Evolutionary conservation across 768 basidiomycete genomes (phyloP), one percentile per base, ranked within the genome.

Genomic region (Vararia minispora): DNA sequence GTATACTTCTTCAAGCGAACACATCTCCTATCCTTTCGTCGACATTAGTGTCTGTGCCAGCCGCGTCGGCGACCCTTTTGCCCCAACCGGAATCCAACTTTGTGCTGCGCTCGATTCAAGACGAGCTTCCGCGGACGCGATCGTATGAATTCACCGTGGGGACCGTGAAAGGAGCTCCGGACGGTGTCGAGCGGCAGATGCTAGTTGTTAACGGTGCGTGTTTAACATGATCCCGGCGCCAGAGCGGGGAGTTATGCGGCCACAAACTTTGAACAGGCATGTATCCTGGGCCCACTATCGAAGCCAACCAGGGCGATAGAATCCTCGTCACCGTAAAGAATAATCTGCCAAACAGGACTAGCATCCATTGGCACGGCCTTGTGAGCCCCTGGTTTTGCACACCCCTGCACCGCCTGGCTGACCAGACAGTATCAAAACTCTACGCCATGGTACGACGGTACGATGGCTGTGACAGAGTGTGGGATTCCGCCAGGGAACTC

Each of bases 401-500:
- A 25, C 21, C 10, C n/a, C 3, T 40, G 13, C 16, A 26, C n/a
- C 17, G 14, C 10, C 9, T 5, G 11, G 37, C 34, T 23, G 5
- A 9, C 11, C 26, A 52, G 55, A 18, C 55, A 68, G 36, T 50
- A 57, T 26, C 68, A 63, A 45, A 66, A 68, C 38, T 57, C 62
- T 23, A 71, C 71, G 1, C 63, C 64, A 40, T 69, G 59, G 43
- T 69, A 65, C 47, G 71, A 73, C 37, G 71, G 71, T 2, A 61
- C 68, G 0, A 53, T 50, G 6, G 63, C 61, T 7, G 59, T 73
- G 30, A 66, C 71, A 1, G 64, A 73, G 46, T 73, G 73, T 45
- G 65, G 66, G 8, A 73, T 73, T 24, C 71, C 71, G n/a, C 61
- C 71, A 3, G 68, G 68, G 17, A 53, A 60, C 46, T 63, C 61